A percentile compares a stretch with the other conserved stretches of the same genome.
Evolutionary conservation across 371 early-diverging fungal species (phyloP).

Genomic region (Mortierella sp.): DNA sequence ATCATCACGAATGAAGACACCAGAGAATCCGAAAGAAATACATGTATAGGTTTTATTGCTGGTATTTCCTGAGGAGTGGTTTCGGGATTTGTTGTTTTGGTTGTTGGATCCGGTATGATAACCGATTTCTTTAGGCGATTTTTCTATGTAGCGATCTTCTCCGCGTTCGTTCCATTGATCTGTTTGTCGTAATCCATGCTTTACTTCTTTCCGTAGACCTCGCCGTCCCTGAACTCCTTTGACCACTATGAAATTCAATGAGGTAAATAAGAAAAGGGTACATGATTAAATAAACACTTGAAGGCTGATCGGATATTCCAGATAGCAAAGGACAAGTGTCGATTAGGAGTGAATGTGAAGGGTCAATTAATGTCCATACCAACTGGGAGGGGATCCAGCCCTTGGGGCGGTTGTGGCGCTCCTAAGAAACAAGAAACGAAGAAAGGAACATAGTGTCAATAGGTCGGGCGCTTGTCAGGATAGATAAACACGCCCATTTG

Average conservation of each 20-base stretch:
- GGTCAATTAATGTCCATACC: conserved; percentile 50
- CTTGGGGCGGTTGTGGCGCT: conserved; percentile 78
- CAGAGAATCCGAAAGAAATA: not conserved
- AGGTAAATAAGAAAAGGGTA: conserved; percentile 1
- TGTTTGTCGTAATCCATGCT: not conserved
- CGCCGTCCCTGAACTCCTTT: conserved; percentile 77
- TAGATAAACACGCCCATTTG: too few species aligned
- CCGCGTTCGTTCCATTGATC: conserved; percentile 5
- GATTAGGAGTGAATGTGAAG: not conserved
- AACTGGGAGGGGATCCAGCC: conserved; percentile 89
- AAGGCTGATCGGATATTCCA: not conserved
- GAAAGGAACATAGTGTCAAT: not conserved
- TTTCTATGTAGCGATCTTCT: not conserved
- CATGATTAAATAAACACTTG: not conserved
- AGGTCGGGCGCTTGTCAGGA: too few species aligned
- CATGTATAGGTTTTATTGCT: not conserved
- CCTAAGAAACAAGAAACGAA: conserved; percentile 27
- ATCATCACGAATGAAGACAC: too few species aligned
- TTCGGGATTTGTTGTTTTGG: not conserved
- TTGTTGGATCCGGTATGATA: not conserved
- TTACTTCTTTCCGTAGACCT: conserved; percentile 58
- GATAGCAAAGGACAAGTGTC: not conserved
- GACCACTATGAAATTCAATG: conserved; percentile 69
- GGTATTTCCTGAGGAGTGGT: conserved; percentile 6
- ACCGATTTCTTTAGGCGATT: too few species aligned